These are phyloP conservation scores for Thamnidium elegans DNA, from an alignment of 192 early-diverging fungal species.

Conservation along the genomic window DNA sequence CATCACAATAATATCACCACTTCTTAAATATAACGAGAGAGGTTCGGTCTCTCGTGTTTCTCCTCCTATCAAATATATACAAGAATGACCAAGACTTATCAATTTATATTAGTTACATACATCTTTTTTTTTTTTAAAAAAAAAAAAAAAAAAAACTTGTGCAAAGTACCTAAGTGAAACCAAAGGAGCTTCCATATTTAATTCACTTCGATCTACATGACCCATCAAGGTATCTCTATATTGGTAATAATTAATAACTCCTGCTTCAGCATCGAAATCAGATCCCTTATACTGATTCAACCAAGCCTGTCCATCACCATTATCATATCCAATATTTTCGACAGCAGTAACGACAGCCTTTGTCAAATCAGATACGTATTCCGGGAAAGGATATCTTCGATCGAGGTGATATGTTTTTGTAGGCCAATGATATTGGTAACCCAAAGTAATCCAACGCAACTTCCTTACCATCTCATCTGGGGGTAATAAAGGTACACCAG, in stretches of 20 bases:
- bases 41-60: slow-evolving; percentile 65
- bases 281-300: slow-evolving; percentile 56
- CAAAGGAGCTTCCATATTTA: slow-evolving; percentile 81
- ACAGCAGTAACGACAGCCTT: slow-evolving; percentile 65
- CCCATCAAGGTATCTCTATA: slow-evolving; percentile 79
- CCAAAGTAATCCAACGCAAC: slow-evolving; percentile 75
- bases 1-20: slow-evolving; percentile 92
- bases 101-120: background rate
- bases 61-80: slow-evolving; percentile 82
- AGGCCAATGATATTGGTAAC: slow-evolving; percentile 80
- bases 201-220: slow-evolving; percentile 91
- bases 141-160: background rate
- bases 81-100: slow-evolving; percentile 66
- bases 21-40: slow-evolving; percentile 66
- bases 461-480: slow-evolving; percentile 47
- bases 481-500: slow-evolving; percentile 20
- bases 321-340: slow-evolving; percentile 40
- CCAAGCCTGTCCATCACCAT: slow-evolving; percentile 12
- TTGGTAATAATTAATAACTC: slow-evolving; percentile 93
- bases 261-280: slow-evolving; percentile 77
- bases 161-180: slow-evolving; percentile 65
- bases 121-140: background rate
- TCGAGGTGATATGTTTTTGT: slow-evolving; percentile 78
- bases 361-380: slow-evolving; percentile 57
- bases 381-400: slow-evolving; percentile 63